Base-by-base conservation (phyloP, 139 green algal species). In the Limnomonas spitsbergensis region DNA sequence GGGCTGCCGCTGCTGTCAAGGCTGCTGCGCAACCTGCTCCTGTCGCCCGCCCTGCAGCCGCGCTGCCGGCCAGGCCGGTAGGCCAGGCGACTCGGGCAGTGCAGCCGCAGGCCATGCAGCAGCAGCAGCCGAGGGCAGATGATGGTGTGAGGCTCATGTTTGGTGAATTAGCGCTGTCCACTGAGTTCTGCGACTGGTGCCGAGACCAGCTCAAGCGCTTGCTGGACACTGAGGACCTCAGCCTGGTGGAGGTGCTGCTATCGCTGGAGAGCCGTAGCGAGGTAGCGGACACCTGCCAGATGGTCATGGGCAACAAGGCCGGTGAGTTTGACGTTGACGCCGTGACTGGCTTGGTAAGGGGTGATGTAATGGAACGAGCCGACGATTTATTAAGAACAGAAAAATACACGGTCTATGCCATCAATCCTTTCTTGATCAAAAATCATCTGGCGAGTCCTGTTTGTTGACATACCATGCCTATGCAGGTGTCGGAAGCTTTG, bases 241-340 rank as follows among this genome's bases (percentile, higher is more conserved):
- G 88, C 32, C 82, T 97, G 40, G 85, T 91, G 76, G 88, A 94
- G 68, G 91, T 93, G 42, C 84, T 97, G 70, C 81, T 94, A 74
- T 80, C 75, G 0, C 74, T 93, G 37, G 53, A 81, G 26, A 88
- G 80, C 78, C 90, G 87, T 66, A 86, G 81, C 32, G 92, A 97
- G 86, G 87, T 94, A 36, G 84, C 89, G 2, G 92, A 95, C 42
- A 94, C 91, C 84, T 89, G 91, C 77, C 76, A 88, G 38, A 76
- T 84, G 40, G 93, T 93, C 85, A 82, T 95, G 39, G 86, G 84
- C 4, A 73, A 82, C 40, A 89, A 88, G 38, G 67, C 89, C 7
- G 84, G 75, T 77, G 81, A 53, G 84, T 39, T 79, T 36, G 40
- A n/a, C n/a, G n/a, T n/a, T n/a, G n/a, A n/a, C 38, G 24, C 26